Base-by-base conservation (phyloP, 352 stramenopile genomes). In the Bremia lactucae region DNA sequence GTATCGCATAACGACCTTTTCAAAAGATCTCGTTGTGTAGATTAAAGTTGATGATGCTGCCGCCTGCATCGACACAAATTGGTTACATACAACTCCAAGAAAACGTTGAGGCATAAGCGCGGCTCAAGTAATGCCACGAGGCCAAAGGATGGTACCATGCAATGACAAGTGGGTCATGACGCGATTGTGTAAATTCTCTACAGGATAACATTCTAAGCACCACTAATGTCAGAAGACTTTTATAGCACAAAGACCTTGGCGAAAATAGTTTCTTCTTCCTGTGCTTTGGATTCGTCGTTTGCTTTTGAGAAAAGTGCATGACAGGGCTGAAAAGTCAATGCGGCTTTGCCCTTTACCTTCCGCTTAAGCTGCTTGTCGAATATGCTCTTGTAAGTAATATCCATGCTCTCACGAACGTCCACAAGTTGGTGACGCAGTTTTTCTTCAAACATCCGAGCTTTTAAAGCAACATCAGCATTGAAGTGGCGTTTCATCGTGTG, bases 401-500 rank as follows among this genome's bases (percentile, higher is more conserved):
- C 79, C 57, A 87, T 69, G 31, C 46, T 63, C 29, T 85, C 72
- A 43, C 84, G 64, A 18, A 89, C 45, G 47, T 87, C 72, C 6
- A 92, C 40, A 46, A 92, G 88, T 53, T 85, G 70, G 13, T 69
- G 52, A 5, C 76, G 76, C 46, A 89, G 54, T 47, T 87, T 87
- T 58, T 88, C 76, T 38, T 96, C 89, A 41, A 97, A 87, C 20
- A 93, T 83, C 59, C 83, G 83, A 18, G 92, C 95, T 49, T 97
- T 75, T 23, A 79, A 71, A 7, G 81, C 73, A 10, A 98, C 87
- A 10, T 94, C 83, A 21, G 88, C 86, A 61, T 97, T 95, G 63
- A 96, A 98, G 68, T 98, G 95, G 16, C 85, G 60, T 59, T 89
- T 85, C 61, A 98, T 86, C 11, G 87, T 94, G 39, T 80, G 68